These are phyloP conservation scores for Cyberlindnera americana DNA, from an alignment of 805 yeast genomes.

Conservation along the genomic window DNA sequence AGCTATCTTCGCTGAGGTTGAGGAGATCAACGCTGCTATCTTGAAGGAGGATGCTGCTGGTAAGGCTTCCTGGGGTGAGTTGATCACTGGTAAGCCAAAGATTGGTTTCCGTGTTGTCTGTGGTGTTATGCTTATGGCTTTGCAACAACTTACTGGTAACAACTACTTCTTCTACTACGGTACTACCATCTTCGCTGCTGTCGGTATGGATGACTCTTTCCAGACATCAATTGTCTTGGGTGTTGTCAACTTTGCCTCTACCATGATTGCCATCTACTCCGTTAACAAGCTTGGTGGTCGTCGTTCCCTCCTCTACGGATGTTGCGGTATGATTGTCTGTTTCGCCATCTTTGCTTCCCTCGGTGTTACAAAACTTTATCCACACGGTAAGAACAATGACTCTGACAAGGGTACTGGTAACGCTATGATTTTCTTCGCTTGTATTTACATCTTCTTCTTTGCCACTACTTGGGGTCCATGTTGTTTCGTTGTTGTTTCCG, in stretches of 20 bases:
- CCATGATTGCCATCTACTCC: conserved; percentile 45
- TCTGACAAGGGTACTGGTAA: conserved; percentile 56
- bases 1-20: conserved; percentile 53
- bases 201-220: conserved; percentile 55
- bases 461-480: conserved; percentile 77
- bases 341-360: conserved; percentile 51
- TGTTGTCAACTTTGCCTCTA: conserved; percentile 56
- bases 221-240: conserved; percentile 57
- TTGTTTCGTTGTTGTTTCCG: conserved; percentile 61
- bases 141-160: conserved; percentile 68
- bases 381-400: conserved; percentile 42
- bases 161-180: conserved; percentile 68
- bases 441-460: conserved; percentile 67
- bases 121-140: conserved; percentile 54
- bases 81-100: conserved; percentile 65
- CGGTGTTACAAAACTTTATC: conserved; percentile 48
- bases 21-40: conserved; percentile 55
- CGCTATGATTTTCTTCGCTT: conserved; percentile 67
- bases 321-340: conserved; percentile 45
- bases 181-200: conserved; percentile 57
- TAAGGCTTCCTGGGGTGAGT: conserved; percentile 61
- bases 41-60: conserved; percentile 61
- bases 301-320: conserved; percentile 45
- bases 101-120: conserved; percentile 42
- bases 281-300: conserved; percentile 57